Conservation (phyloP, 192 early-diverging fungal genomes). For the Gaertneriomyces semiglobifer region DNA sequence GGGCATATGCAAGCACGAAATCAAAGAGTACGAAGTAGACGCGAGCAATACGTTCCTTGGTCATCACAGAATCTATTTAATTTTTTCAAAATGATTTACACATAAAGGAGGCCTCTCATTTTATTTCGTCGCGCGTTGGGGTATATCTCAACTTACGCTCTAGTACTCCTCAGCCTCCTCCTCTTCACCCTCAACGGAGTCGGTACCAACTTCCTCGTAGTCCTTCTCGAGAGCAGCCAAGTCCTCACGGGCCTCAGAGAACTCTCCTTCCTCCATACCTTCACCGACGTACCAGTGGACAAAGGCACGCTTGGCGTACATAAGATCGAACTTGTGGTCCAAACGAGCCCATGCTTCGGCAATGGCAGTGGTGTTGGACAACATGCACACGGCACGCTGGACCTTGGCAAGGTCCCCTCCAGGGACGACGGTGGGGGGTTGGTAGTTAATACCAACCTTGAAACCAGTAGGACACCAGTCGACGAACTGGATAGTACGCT, state of each 20-base stretch:
- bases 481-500: constrained; percentile 95
- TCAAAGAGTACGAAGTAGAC: too few relatives aligned
- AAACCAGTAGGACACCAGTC: constrained; percentile 99
- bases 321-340: constrained; percentile 99
- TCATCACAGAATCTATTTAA: not conserved
- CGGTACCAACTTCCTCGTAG: constrained; percentile 99
- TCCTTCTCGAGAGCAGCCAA: constrained; percentile 99
- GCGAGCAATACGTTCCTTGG: too few relatives aligned
- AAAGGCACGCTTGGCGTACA: constrained; percentile 99
- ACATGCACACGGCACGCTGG: constrained; percentile 94
- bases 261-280: constrained; percentile 99
- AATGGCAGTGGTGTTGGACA: constrained; percentile 99
- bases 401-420: constrained; percentile 95
- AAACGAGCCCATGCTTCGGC: constrained; percentile 99
- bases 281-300: constrained; percentile 99
- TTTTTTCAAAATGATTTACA: not conserved
- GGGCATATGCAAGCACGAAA: too few relatives aligned
- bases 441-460: constrained; percentile 98
- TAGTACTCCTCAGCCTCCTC: constrained; percentile 64
- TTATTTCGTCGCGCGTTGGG: not conserved
- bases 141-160: not conserved
- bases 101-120: not conserved
- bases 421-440: constrained; percentile 86
- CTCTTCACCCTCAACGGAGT: constrained; percentile 84
- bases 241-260: constrained; percentile 99